Evolutionary conservation across 306 rosid genomes (phyloP).

Genomic region (Vigna radiata): DNA sequence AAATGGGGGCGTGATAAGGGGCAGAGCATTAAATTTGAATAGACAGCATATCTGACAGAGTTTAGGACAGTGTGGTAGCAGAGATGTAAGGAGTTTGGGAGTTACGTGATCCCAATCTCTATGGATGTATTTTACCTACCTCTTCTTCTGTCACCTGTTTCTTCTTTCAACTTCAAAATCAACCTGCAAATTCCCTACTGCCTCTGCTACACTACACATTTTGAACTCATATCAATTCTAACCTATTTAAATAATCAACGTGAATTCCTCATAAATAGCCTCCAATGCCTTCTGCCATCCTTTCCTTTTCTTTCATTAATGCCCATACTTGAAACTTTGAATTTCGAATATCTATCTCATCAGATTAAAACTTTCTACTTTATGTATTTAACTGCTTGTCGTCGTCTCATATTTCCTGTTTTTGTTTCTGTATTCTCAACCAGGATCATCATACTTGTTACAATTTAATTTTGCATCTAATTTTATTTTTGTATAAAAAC

Average conservation of each 20-base stretch:
- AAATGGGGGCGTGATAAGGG: constrained; percentile 45
- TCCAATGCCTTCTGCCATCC: not conserved
- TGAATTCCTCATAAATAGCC: constrained; percentile 16
- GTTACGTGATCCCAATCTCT: constrained; percentile 37
- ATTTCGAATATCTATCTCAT: constrained; percentile 11
- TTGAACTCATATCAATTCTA: constrained; percentile 29
- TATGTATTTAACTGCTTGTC: too few species aligned
- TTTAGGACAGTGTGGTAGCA: constrained; percentile 42
- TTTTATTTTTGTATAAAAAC: too few species aligned
- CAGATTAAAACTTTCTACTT: not conserved
- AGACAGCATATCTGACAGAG: constrained; percentile 47
- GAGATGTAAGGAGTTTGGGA: constrained; percentile 34
- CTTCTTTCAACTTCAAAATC: constrained; percentile 18
- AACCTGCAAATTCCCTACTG: constrained; percentile 2
- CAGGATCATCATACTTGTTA: too few species aligned
- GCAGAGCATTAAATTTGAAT: constrained; percentile 47
- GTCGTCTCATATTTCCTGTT: too few species aligned
- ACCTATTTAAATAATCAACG: not conserved
- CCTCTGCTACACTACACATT: not conserved
- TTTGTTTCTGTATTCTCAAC: too few species aligned
- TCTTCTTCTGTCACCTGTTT: constrained; percentile 1
- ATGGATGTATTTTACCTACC: constrained; percentile 42
- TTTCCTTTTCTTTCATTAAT: not conserved
- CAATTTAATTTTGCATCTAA: too few species aligned
- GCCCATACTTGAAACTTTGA: constrained; percentile 14